Conservation (phyloP, 1,284 basidiomycete species). For the Microbotryomycetes sp. region DNA sequence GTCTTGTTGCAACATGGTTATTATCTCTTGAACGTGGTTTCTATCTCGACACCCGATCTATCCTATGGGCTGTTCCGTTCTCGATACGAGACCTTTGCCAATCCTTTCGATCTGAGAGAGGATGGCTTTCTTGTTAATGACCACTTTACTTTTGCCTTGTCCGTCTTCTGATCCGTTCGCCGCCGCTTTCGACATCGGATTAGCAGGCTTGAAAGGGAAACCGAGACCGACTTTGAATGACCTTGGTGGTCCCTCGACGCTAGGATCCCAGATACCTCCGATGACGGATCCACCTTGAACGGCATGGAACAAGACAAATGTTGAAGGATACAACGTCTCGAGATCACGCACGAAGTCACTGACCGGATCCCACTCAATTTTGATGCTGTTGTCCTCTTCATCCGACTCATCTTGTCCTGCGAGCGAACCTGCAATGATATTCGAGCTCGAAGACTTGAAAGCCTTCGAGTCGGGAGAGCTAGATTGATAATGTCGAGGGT, state of each 20-base stretch:
- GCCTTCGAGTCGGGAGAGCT: conserved; percentile 44
- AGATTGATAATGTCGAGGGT: conserved; percentile 62
- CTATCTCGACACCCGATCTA: not conserved
- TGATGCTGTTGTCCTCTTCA: conserved; percentile 33
- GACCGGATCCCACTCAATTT: conserved; percentile 77
- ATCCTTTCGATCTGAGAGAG: conserved; percentile 72
- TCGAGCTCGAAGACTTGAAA: conserved; percentile 49
- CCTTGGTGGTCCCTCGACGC: conserved; percentile 43
- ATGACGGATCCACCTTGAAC: conserved; percentile 69
- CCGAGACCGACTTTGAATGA: conserved; percentile 77
- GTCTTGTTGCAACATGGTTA: not conserved
- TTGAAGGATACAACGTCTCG: conserved; percentile 67
- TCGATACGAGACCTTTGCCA: conserved; percentile 60
- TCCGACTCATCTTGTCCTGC: conserved; percentile 34
- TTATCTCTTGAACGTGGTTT: no score
- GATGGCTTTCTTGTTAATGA: conserved; percentile 63
- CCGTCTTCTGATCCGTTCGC: conserved; percentile 4
- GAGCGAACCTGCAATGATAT: conserved; percentile 38
- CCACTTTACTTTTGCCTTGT: conserved; percentile 55
- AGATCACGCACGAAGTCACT: conserved; percentile 62
- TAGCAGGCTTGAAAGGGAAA: conserved; percentile 59
- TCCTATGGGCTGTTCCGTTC: conserved; percentile 23
- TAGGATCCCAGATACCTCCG: conserved; percentile 81
- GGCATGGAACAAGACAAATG: conserved; percentile 77
- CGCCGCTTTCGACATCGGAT: not conserved